A percentile compares a stretch with the other conserved stretches of the same genome.
Evolutionary conservation across 768 basidiomycete genomes (phyloP).

Genomic region (Galerina sulciceps): DNA sequence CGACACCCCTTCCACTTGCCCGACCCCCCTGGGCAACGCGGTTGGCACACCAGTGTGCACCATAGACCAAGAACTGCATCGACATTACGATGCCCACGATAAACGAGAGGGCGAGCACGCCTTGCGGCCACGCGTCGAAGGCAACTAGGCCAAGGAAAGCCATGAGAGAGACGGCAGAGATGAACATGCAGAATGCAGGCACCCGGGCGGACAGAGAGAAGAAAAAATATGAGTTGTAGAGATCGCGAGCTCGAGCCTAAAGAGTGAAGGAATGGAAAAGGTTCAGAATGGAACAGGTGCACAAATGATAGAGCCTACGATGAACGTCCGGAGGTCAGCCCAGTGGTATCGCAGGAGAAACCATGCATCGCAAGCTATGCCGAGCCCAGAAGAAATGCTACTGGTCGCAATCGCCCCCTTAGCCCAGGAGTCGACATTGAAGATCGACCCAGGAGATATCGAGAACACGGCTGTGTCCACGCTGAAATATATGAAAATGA

Average conservation of each 20-base stretch:
- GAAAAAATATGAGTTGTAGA: slow-evolving; percentile 67
- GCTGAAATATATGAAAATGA: slow-evolving; percentile 19
- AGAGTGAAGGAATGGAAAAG: neutral
- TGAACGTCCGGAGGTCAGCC: slow-evolving; percentile 53
- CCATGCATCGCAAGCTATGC: slow-evolving; percentile 67
- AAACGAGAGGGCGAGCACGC: slow-evolving; percentile 62
- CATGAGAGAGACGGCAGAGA: slow-evolving; percentile 61
- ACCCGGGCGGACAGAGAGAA: slow-evolving; percentile 70
- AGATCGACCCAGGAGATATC: slow-evolving; percentile 56
- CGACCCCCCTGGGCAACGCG: slow-evolving; percentile 28
- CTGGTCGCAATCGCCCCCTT: slow-evolving; percentile 58
- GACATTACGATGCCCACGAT: slow-evolving; percentile 60
- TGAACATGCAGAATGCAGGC: slow-evolving; percentile 63
- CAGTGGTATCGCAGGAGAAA: slow-evolving; percentile 67
- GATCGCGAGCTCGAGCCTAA: slow-evolving; percentile 54
- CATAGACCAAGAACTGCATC: slow-evolving; percentile 70
- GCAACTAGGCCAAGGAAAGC: slow-evolving; percentile 64
- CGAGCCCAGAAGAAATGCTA: slow-evolving; percentile 65
- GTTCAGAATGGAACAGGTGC: neutral
- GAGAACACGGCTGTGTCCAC: slow-evolving; percentile 67
- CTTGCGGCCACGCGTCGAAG: slow-evolving; percentile 65
- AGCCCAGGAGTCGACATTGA: slow-evolving; percentile 51
- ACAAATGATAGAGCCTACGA: slow-evolving; percentile 39
- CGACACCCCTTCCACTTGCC: slow-evolving; percentile 23
- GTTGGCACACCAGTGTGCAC: slow-evolving; percentile 40